Evolutionary conservation across 1,284 basidiomycete genomes (phyloP).

Genomic region (Pyrrhoderma noxium): DNA sequence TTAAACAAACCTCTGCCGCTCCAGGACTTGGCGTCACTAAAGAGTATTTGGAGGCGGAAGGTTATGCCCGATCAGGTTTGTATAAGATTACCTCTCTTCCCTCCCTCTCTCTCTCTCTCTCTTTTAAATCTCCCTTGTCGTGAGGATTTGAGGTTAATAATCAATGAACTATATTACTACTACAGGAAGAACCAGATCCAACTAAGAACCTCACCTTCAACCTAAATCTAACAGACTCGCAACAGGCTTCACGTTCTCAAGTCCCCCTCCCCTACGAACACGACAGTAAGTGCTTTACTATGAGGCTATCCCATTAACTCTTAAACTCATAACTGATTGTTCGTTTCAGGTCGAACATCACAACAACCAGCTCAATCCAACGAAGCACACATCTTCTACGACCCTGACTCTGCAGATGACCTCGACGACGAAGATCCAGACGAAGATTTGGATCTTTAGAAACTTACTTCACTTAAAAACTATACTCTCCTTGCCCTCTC

Average conservation of each 20-base stretch:
- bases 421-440: slow-evolving; percentile 88
- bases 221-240: slow-evolving; percentile 75
- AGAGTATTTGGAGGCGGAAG: slow-evolving; percentile 38
- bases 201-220: slow-evolving; percentile 77
- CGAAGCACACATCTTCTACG: slow-evolving; percentile 51
- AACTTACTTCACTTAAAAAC: too few species aligned
- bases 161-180: too few species aligned
- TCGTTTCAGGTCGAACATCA: too few species aligned
- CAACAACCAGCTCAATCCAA: slow-evolving; percentile 27
- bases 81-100: neutral
- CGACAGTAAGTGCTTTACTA: slow-evolving; percentile 43
- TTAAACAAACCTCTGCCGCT: slow-evolving; percentile 37
- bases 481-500: too few species aligned
- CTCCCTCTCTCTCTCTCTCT: neutral
- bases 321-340: too few species aligned
- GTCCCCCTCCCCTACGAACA: slow-evolving; percentile 86
- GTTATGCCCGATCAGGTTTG: slow-evolving; percentile 35
- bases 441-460: slow-evolving; percentile 76
- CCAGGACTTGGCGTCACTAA: slow-evolving; percentile 41
- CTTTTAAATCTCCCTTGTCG: too few species aligned
- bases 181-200: slow-evolving; percentile 40
- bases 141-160: too few species aligned
- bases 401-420: slow-evolving; percentile 84
- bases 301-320: neutral
- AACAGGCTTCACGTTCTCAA: slow-evolving; percentile 68